Percentiles rank a stretch among this genome's conserved stretches.
Evolutionary conservation across 208 protist genomes (phyloP).

Genomic region (Acanthamoeba sp.): DNA sequence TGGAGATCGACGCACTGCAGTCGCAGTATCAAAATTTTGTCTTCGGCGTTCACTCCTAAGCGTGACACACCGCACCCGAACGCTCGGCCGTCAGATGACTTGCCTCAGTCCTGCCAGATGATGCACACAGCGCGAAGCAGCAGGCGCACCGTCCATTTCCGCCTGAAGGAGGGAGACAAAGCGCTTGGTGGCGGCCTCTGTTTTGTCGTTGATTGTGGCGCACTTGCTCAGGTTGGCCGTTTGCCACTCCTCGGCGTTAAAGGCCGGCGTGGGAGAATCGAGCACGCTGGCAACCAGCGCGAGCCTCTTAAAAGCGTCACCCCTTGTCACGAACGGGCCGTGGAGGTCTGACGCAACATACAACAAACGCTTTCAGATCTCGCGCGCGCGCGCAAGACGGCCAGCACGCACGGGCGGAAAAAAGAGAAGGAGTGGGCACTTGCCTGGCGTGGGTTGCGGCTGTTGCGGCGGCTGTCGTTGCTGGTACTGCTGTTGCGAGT

Average conservation of each 20-base stretch:
- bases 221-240: background rate
- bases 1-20: constrained; percentile 42
- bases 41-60: background rate
- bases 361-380: background rate
- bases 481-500: background rate
- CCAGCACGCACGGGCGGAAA: too few species aligned
- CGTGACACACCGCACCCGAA: background rate
- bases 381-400: too few species aligned
- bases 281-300: constrained; percentile 11
- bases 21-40: constrained; percentile 30
- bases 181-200: constrained; percentile 20
- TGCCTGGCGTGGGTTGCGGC: background rate
- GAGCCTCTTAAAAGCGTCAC: constrained; percentile 28
- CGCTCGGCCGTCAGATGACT: too few species aligned
- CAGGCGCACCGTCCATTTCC: background rate
- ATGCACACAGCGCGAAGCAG: background rate
- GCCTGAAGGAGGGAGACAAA: constrained; percentile 20
- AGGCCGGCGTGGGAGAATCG: background rate
- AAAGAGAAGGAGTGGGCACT: background rate
- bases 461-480: background rate
- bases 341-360: background rate
- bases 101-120: too few species aligned
- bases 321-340: background rate
- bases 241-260: constrained; percentile 22
- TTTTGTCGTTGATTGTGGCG: background rate